Base-by-base conservation (phyloP, 2,329 filamentous ascomycete genomes). In the Coleophoma eucalyptorum region DNA sequence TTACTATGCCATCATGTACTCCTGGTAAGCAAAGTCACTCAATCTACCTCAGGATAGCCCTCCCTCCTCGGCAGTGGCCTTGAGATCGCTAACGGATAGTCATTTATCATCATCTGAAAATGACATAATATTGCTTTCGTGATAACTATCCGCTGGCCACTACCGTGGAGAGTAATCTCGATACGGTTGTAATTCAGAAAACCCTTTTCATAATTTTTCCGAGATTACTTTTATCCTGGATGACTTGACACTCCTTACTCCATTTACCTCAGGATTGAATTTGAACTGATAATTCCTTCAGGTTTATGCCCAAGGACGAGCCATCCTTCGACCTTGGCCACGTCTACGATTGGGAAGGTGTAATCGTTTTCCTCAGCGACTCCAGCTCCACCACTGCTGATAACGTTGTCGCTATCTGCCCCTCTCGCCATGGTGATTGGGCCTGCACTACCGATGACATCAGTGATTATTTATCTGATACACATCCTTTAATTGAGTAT, bases 271-370 rank as follows among this genome's bases (percentile, higher is more conserved):
- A 40, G 8, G 15, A 10, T 13, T 18, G 37, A 18, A n/a, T 40
- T 40, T 13, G n/a, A 18, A 40, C 37, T 40, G 33, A 46, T 52
- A 5, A n/a, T 53, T 16, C 33, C 18, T 71, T 72, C 34, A 80
- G 71, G 72, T 76, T 73, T 58, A 66, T 72, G 57, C 73, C 73
- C 48, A 76, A 77, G 62, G 72, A 76, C 51, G 61, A 67, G 54
- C 70, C 72, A 11, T 60, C 56, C 21, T 41, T 50, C 1, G 69
- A 67, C 0, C 64, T 70, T 3, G 77, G 77, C 10, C 78, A 80
- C 56, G 71, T 76, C 19, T 74, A 80, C 61, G 78, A 81, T 58
- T 81, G 77, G 78, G 77, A 80, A 57, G 74, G 73, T 16, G 67
- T 74, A 1, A 72, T 81, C 35, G 69, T 81, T 21, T 81, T 74